Base-by-base conservation (phyloP, 2,329 filamentous ascomycete species). In the Ilyonectria robusta region DNA sequence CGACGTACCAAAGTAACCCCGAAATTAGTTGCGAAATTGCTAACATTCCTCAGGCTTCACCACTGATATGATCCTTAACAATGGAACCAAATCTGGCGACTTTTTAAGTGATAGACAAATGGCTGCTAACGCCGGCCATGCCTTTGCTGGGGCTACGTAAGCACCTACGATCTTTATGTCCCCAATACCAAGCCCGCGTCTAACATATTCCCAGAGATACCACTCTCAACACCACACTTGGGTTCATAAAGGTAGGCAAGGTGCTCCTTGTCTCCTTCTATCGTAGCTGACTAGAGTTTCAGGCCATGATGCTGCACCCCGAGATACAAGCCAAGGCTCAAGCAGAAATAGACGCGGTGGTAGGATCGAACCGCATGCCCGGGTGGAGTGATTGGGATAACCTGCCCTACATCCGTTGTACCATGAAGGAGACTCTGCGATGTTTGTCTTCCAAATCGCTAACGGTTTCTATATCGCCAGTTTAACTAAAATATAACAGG, bases 301-400 rank as follows among this genome's bases (percentile, higher is more conserved):
- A 63, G 60, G 60, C 60, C 1, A 63, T 63, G 60, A 42, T 57
- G 26, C n/a, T 63, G n/a, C 57, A 44, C 23, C 59, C 59, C 3
- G 48, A 62, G 17, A 37, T 62, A 13, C 59, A 62, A 29, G 10
- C 35, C 19, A 55, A n/a, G n/a, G 59, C 59, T 5, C 59, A 62
- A 48, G n/a, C 55, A 40, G 59, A 62, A 55, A 54, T 62, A 2
- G 59, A 62, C 21, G 19, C 17, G 10, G 59, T 60, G 4, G 35
- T 60, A 4, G 58, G 58, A 7, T 31, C 46, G 11, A 17, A 51
- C 2, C 35, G 58, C 26, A 31, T 60, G 47, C 58, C 58, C 6
- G 47, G 23, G 17, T 62, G 59, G 59, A 17, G 19, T 21, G 59
- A 62, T 17, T 46, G 59, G 31, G 23, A 46, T 6, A 55, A 55